Percentiles rank a stretch among this genome's conserved stretches.
Evolutionary conservation across 208 protist genomes (phyloP).

Genomic region (Hexamita inflata): DNA sequence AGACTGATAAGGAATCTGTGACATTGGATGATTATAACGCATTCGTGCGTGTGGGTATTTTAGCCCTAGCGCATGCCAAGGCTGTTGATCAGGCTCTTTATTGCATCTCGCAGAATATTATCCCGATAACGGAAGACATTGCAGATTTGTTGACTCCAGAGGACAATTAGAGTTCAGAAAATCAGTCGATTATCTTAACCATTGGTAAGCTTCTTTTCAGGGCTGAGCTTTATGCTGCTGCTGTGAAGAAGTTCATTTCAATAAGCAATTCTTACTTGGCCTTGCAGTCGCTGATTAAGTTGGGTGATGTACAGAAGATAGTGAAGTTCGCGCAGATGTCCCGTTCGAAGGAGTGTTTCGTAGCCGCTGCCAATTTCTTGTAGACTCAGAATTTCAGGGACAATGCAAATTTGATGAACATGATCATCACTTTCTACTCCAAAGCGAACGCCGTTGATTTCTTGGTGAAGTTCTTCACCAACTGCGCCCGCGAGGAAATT

Average conservation of each 20-base stretch:
- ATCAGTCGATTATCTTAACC: not conserved
- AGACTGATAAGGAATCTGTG: too few relatives aligned
- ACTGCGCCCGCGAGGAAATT: conserved; percentile 10
- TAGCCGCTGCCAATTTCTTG: conserved; percentile 14
- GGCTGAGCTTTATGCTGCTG: not conserved
- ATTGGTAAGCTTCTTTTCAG: conserved; percentile 23
- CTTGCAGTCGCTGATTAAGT: not conserved
- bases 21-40: conserved; percentile 11
- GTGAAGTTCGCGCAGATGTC: conserved; percentile 22
- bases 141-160: conserved; percentile 17
- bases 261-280: not conserved
- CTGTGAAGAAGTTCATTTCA: conserved; percentile 17
- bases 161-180: not conserved
- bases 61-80: not conserved
- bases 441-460: conserved; percentile 20
- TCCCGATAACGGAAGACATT: not conserved
- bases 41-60: not conserved
- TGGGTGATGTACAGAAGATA: not conserved
- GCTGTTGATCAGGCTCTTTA: not conserved
- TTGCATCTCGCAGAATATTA: not conserved
- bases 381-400: conserved; percentile 7
- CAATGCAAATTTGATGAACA: not conserved
- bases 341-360: not conserved
- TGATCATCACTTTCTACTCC: not conserved
- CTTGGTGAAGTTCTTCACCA: conserved; percentile 12